Conservation (phyloP, 441 rosid genomes). For the Jatropha podagrica region DNA sequence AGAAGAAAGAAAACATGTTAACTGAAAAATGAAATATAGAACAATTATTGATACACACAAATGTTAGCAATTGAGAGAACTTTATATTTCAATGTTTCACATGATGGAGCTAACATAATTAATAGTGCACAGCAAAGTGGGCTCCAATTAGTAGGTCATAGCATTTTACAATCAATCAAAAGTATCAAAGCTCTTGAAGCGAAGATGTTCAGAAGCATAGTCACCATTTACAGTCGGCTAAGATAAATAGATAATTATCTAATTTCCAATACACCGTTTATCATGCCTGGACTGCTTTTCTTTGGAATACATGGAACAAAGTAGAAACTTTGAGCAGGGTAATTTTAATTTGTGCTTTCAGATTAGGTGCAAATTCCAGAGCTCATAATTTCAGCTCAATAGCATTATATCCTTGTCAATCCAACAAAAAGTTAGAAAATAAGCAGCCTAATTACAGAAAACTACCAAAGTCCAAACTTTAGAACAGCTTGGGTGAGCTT, state of each 20-base stretch:
- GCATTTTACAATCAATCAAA: neutral
- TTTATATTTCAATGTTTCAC: neutral
- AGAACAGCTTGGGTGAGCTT: neutral
- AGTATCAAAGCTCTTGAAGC: neutral
- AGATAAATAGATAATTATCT: neutral
- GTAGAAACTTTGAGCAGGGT: neutral
- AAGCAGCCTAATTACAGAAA: neutral
- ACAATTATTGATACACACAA: slow-evolving; percentile 6
- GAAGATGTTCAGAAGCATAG: neutral
- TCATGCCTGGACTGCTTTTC: neutral
- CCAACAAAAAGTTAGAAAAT: neutral
- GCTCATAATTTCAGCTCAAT: neutral
- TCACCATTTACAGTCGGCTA: neutral
- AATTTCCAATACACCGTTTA: neutral
- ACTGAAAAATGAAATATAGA: slow-evolving; percentile 11
- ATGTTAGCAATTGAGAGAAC: neutral
- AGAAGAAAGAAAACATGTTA: slow-evolving; percentile 19
- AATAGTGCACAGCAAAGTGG: neutral
- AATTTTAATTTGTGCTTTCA: neutral
- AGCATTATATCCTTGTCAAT: neutral
- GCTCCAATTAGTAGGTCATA: neutral
- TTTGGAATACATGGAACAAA: neutral
- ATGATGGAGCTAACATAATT: neutral
- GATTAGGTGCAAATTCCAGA: neutral
- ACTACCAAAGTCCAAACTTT: neutral